Evolutionary conservation across 2,329 filamentous ascomycete species (phyloP).

Genomic region (Akanthomyces muscarius): DNA sequence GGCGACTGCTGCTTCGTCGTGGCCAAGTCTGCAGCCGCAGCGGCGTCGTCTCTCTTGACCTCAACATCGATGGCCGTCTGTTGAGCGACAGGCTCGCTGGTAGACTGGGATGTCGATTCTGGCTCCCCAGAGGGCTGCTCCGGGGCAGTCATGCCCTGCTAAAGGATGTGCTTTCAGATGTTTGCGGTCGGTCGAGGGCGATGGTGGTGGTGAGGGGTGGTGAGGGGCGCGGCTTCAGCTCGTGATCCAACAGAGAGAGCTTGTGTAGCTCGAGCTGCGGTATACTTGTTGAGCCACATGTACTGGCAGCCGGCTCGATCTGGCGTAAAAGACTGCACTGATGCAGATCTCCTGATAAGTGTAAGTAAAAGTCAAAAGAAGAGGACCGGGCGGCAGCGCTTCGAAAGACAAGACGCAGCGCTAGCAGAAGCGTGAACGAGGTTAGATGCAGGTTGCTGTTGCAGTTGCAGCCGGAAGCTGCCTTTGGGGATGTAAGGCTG

Average conservation of each 20-base stretch:
- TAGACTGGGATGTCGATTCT: conserved; percentile 2
- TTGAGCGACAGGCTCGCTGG: conserved; percentile 1
- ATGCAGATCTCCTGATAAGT: neutral
- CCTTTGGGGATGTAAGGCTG: neutral
- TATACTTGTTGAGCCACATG: neutral
- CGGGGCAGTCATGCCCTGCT: conserved; percentile 15
- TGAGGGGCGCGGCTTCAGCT: neutral
- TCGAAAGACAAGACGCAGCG: neutral
- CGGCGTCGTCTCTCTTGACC: neutral
- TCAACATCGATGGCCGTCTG: neutral
- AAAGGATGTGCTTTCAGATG: neutral
- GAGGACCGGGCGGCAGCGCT: neutral
- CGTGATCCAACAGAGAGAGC: conserved; percentile 6
- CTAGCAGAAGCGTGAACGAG: neutral
- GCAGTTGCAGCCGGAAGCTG: neutral
- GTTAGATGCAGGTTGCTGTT: conserved; percentile 5
- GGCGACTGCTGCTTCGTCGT: too few species aligned
- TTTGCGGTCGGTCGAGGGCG: neutral
- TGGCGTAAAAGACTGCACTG: neutral
- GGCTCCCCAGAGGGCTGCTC: conserved; percentile 12
- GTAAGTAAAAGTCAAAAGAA: neutral
- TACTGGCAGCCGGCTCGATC: neutral
- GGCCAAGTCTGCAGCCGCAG: neutral
- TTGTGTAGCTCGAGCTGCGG: neutral
- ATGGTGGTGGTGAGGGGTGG: neutral